Percentiles rank a stretch among this genome's conserved stretches.
Conservation (phyloP, 2,329 filamentous ascomycete genomes). For the Cercospora zeina region DNA sequence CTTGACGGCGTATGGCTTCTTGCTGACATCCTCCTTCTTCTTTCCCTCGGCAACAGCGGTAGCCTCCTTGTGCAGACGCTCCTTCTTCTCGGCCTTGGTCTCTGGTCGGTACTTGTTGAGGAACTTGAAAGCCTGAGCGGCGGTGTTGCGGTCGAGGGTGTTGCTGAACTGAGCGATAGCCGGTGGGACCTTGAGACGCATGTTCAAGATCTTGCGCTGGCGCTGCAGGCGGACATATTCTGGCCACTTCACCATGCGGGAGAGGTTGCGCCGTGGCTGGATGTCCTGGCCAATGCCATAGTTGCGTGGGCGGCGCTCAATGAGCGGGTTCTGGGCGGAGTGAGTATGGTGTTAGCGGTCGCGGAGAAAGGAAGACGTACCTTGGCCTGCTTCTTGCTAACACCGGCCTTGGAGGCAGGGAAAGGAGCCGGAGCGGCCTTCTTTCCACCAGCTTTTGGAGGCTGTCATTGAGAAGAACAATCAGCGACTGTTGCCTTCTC, state of each 20-base stretch:
- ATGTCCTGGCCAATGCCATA: conserved; percentile 99
- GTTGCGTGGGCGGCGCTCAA: conserved; percentile 98
- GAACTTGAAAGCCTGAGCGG: conserved; percentile 96
- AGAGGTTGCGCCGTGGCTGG: conserved; percentile 92
- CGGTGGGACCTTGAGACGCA: conserved; percentile 97
- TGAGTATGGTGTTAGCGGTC: conserved; percentile 18
- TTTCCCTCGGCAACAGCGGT: conserved; percentile 97
- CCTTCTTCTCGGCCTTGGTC: conserved; percentile 99
- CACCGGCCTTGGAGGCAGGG: conserved; percentile 84
- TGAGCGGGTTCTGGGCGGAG: conserved; percentile 81
- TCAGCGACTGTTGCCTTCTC: conserved; percentile 90
- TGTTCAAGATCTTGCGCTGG: conserved; percentile 91
- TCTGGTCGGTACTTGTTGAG: conserved; percentile 99
- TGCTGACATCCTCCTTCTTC: conserved; percentile 99
- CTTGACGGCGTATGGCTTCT: conserved; percentile 99
- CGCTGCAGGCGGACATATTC: conserved; percentile 98
- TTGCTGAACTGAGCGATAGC: conserved; percentile 97
- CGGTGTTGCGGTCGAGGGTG: conserved; percentile 94
- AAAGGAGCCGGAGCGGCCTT: conserved; percentile 97
- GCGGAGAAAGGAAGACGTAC: conserved; percentile 58
- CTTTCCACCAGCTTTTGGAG: conserved; percentile 89
- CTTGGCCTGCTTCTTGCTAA: conserved; percentile 92
- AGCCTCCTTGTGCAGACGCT: conserved; percentile 96
- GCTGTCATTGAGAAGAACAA: conserved; percentile 99
- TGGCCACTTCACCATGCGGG: conserved; percentile 99